A percentile compares a stretch with the other conserved stretches of the same genome.
These are phyloP conservation scores for Aspergillus texensis DNA, from an alignment of 2,329 filamentous ascomycete species.

Conservation along the genomic window DNA sequence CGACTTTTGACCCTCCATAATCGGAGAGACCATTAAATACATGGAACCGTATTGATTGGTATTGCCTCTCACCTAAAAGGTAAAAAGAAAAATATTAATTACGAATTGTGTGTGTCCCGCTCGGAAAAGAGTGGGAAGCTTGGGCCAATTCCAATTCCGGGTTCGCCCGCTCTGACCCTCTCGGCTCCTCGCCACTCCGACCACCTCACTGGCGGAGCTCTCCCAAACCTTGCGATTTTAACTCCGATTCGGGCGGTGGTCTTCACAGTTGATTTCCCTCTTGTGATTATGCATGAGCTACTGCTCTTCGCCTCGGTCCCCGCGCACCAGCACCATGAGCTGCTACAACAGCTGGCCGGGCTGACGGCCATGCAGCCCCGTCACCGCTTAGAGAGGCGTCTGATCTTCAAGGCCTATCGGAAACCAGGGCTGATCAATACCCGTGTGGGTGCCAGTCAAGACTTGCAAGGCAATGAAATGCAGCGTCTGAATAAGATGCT, in stretches of 20 bases:
- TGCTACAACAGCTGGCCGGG: conserved; percentile 64
- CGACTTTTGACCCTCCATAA: too few species aligned
- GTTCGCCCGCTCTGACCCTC: conserved; percentile 15
- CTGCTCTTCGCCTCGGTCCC: conserved; percentile 64
- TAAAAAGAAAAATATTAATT: neutral
- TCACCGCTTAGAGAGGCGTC: conserved; percentile 55
- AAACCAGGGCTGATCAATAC: conserved; percentile 46
- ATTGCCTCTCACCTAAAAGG: neutral
- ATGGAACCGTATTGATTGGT: neutral
- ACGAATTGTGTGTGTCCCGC: neutral
- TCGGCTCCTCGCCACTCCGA: conserved; percentile 19
- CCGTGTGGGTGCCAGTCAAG: conserved; percentile 48
- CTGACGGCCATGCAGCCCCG: conserved; percentile 64
- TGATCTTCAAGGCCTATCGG: conserved; percentile 60
- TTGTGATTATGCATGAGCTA: conserved; percentile 61
- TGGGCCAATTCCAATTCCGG: conserved; percentile 14
- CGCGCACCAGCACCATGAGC: conserved; percentile 59
- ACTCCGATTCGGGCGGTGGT: conserved; percentile 1
- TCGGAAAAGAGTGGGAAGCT: conserved; percentile 9
- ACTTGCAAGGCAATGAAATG: conserved; percentile 46
- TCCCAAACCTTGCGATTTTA: neutral
- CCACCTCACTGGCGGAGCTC: conserved; percentile 1
- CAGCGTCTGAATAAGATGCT: conserved; percentile 51
- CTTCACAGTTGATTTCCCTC: neutral
- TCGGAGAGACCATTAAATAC: neutral